phyloP scores from a whole-genome alignment of 1,139 yeast species.

The Saccharomyces uvarum region DNA sequence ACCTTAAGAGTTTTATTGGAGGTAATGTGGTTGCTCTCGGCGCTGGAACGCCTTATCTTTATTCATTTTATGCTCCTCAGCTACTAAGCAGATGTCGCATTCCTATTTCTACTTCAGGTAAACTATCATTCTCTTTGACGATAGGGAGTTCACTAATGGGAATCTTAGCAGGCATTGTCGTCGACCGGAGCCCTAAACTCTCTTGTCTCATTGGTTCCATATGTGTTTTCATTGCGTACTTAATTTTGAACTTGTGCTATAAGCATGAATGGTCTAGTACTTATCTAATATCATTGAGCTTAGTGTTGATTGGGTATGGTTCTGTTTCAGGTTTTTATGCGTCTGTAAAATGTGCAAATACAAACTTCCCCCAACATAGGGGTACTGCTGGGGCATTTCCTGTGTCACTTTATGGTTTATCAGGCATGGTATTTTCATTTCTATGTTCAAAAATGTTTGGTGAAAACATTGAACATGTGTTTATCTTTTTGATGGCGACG shows the following conservation, averaged over 20 bases:
- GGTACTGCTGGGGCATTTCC: constrained; percentile 66
- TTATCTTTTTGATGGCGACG: constrained; percentile 29
- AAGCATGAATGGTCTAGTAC: constrained; percentile 29
- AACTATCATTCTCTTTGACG: constrained; percentile 52
- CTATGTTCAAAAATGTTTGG: constrained; percentile 42
- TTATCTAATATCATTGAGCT: constrained; percentile 40
- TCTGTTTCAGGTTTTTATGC: constrained; percentile 58
- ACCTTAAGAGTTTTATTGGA: not conserved
- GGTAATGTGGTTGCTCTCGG: constrained; percentile 38
- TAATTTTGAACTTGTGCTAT: constrained; percentile 35
- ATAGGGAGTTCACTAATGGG: constrained; percentile 65
- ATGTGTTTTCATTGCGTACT: constrained; percentile 37
- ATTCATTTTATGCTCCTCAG: constrained; percentile 69
- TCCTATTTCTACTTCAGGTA: constrained; percentile 54
- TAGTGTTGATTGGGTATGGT: constrained; percentile 54
- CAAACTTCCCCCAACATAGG: constrained; percentile 61
- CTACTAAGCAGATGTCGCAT: constrained; percentile 49
- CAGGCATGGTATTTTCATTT: constrained; percentile 34
- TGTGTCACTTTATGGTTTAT: constrained; percentile 50
- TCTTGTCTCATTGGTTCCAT: constrained; percentile 51
- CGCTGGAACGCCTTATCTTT: constrained; percentile 66
- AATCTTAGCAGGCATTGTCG: constrained; percentile 57
- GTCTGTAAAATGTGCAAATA: constrained; percentile 58
- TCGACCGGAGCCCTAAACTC: constrained; percentile 46
- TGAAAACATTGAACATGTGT: constrained; percentile 38